These are phyloP conservation scores for Logfia minima DNA, from an alignment of 129 eudicot genomes.

Conservation along the genomic window DNA sequence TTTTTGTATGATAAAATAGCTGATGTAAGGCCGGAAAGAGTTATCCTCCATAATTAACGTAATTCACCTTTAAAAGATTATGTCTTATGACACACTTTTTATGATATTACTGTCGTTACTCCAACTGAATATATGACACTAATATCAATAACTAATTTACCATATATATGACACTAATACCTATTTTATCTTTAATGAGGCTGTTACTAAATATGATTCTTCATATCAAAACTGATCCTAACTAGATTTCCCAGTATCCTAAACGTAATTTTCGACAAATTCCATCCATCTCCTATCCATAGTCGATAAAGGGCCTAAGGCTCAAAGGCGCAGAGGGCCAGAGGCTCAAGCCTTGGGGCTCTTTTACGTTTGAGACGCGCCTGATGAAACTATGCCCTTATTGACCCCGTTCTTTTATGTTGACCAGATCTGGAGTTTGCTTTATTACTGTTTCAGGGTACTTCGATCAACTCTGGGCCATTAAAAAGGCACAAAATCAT, in stretches of 20 bases:
- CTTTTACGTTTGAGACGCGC: not conserved
- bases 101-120: not conserved
- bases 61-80: not conserved
- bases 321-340: not conserved
- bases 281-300: not conserved
- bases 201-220: slow-evolving; percentile 10
- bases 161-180: not conserved
- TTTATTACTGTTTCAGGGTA: not conserved
- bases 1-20: slow-evolving; percentile 1
- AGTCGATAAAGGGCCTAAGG: not conserved
- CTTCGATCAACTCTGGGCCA: not conserved
- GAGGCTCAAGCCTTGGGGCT: not conserved
- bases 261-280: slow-evolving; percentile 1
- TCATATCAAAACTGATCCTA: slow-evolving; percentile 7
- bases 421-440: not conserved
- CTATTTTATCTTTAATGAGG: not conserved
- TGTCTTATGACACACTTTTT: not conserved
- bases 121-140: not conserved
- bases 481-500: not conserved
- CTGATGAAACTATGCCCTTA: not conserved
- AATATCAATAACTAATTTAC: not conserved
- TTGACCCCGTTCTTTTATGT: not conserved
- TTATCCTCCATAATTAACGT: not conserved
- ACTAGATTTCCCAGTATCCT: not conserved
- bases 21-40: slow-evolving; percentile 7